Base-by-base conservation (phyloP, 2,329 filamentous ascomycete genomes). In the Cladosporium sp. region DNA sequence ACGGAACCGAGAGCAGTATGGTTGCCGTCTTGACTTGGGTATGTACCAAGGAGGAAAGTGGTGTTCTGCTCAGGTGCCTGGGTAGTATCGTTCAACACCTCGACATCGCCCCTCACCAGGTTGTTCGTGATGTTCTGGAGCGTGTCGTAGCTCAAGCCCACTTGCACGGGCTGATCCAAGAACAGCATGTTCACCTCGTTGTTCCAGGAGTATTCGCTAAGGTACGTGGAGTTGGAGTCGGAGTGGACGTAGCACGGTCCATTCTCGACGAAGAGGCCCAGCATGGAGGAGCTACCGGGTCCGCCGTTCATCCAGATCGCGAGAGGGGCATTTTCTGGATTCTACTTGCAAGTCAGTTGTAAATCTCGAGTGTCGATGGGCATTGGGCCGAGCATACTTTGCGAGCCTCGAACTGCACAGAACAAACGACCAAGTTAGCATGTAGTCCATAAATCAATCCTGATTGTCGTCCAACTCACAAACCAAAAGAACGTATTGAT, bases 131-230 rank as follows among this genome's bases (percentile, higher is more conserved):
- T 72, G 56, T 81, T 79, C 16, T 69, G 69, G 8, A 78, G 68
- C 1, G 67, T 72, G 56, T 79, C 77, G 69, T 86, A 87, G 49
- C 81, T 84, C 69, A 86, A 82, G 0, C 86, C 86, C 10, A 85
- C 82, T 67, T 86, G 82, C 3, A 80, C 82, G 0, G 85, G 89
- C 76, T 90, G 86, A 68, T 90, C 87, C 61, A 91, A 82, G 74
- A 87, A 91, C 10, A 91, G 81, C 75, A 81, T 78, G 64, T 82
- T 82, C 51, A 78, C 77, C 32, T 88, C 80, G 65, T 85, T 85
- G 68, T 89, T 89, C 85, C 86, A 89, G 0, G 84, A 85, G 79
- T 82, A 87, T 2, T 85, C 82, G 70, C 88, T 89, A 7, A 80
- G 64, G n/a, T 73, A 73, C 0, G 79, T 81, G 0, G 77, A 77